Evolutionary conservation across 2,329 filamentous ascomycete genomes (phyloP), one percentile per base, ranked within the genome.

Genomic region (Hirsutella rhossiliensis): DNA sequence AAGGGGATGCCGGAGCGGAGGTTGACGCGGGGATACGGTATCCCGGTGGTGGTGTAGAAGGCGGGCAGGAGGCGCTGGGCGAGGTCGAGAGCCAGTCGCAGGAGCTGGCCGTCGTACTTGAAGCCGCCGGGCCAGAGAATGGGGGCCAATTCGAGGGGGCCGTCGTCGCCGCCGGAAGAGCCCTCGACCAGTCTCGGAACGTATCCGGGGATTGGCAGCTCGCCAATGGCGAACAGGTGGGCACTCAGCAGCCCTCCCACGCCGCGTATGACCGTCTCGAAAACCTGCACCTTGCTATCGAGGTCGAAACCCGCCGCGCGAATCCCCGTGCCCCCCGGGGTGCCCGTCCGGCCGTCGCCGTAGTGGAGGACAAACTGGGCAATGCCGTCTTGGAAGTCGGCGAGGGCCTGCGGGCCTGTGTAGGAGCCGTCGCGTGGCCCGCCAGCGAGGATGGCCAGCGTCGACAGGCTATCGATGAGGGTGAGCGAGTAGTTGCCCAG

Each of bases 261-360:
- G 15, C 90, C 92, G 46, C 92, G 77, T 53, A 98, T 98, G 31
- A 95, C 90, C 1, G 90, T 97, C 68, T 98, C 92, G 57, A 98
- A 98, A 34, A 98, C 87, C 65, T 98, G 90, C 2, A 98, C 92
- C 64, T 97, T 98, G 67, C 89, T 95, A 63, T 98, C 90, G 36
- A 95, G 70, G 62, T 98, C 87, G 56, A 98, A 98, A 0, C 88
- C 92, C 44, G 80, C 76, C 4, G 81, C 80, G 50, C 87, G 73
- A 45, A 75, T 69, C 4, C 90, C 90, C 56, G 77, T 73, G 7
- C 85, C 87, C 5, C 73, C 72, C 13, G 76, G 69, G 3, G 15
- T 36, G 34, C 84, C 82, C 9, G 71, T 64, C 28, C 79, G 80
- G 2, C 89, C 90, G 62, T 96, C 89, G 4, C 90, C 90, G 61